Conservation (phyloP, 129 eudicot species). For the Chrysanthemum makinoi region DNA sequence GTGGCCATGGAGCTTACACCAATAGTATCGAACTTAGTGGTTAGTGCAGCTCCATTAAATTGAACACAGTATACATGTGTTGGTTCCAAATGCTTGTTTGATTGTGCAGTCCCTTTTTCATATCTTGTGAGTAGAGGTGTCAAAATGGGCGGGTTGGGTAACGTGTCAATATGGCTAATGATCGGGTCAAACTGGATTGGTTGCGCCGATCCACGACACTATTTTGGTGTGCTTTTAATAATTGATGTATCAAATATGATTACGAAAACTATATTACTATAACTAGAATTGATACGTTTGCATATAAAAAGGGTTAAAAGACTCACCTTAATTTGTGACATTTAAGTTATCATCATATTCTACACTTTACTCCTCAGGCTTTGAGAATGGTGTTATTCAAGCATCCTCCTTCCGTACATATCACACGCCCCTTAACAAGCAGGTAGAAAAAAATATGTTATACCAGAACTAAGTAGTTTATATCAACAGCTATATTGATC, state of each 20-base stretch:
- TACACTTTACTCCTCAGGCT: conserved; percentile 45
- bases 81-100: conserved; percentile 1
- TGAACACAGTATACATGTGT: background rate
- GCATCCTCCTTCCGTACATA: conserved; percentile 94
- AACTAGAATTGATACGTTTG: background rate
- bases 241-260: background rate
- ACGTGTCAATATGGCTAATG: too few relatives aligned
- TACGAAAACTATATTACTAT: background rate
- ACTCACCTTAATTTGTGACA: background rate
- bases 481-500: conserved; percentile 4
- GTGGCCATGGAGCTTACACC: conserved; percentile 98
- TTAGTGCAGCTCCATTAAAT: conserved; percentile 25
- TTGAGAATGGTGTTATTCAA: conserved; percentile 72
- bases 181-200: background rate
- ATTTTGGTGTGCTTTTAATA: background rate
- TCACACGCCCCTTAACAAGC: conserved; percentile 96
- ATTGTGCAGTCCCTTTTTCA: background rate
- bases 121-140: conserved; percentile 2
- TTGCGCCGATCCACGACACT: background rate
- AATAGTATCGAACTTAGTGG: conserved; percentile 75
- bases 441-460: conserved; percentile 36
- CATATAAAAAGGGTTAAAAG: background rate
- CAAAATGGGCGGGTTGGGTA: conserved; percentile 11
- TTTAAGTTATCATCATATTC: background rate
- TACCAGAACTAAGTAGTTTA: background rate